Evolutionary conservation across 495 filamentous ascomycete species (phyloP).

Genomic region (Collariella sp.): DNA sequence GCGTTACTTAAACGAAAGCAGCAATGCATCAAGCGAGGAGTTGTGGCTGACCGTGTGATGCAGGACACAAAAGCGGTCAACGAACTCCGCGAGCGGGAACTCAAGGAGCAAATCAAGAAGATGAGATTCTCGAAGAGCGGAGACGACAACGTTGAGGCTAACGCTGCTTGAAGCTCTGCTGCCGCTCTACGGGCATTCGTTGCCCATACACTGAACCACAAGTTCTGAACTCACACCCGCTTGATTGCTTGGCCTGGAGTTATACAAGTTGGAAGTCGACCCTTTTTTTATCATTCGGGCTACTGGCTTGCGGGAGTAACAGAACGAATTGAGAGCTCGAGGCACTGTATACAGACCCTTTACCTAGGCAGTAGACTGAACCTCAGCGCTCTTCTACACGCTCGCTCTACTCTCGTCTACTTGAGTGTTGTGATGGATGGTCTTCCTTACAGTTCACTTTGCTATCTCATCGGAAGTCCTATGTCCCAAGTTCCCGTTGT

Average conservation of each 20-base stretch:
- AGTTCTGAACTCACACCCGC: background rate
- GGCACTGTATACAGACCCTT: too few species aligned
- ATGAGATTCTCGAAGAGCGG: slow-evolving; percentile 47
- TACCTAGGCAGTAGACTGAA: too few species aligned
- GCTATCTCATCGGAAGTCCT: too few species aligned
- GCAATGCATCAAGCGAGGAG: slow-evolving; percentile 6
- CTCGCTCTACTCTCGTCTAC: too few species aligned
- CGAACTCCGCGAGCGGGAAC: slow-evolving; percentile 55
- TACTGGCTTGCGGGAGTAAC: background rate
- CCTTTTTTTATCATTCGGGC: too few species aligned
- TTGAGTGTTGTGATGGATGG: too few species aligned
- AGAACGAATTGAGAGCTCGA: too few species aligned
- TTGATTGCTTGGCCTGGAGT: too few species aligned
- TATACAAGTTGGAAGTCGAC: too few species aligned
- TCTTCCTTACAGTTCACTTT: too few species aligned
- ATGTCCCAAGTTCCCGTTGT: too few species aligned
- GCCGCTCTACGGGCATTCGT: background rate
- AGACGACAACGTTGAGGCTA: slow-evolving; percentile 39
- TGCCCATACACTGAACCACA: background rate
- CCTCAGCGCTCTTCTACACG: too few species aligned
- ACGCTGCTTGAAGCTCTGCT: slow-evolving; percentile 29
- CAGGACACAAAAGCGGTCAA: slow-evolving; percentile 34
- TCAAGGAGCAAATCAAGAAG: slow-evolving; percentile 61
- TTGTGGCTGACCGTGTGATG: background rate
- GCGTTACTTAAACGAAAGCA: slow-evolving; percentile 25